Base-by-base conservation (phyloP, 768 basidiomycete species). In the Butyriboletus loyo region DNA sequence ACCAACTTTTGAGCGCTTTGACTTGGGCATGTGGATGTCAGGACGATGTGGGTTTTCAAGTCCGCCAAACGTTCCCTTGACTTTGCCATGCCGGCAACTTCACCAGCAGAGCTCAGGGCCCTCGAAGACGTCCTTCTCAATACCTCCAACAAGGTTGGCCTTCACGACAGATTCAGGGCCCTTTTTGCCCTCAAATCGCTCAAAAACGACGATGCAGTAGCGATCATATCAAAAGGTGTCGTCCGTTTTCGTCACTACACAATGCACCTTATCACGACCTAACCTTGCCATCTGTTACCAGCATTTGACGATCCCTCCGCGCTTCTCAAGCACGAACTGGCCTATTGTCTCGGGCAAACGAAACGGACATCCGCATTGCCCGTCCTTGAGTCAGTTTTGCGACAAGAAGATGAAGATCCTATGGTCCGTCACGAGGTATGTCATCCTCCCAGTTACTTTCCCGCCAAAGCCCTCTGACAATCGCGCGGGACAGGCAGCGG, bases 341-440 rank as follows among this genome's bases (percentile, higher is more conserved):
- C 97, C 1, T 99, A 98, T 68, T 95, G 93, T 63, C 80, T 99
- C 4, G 97, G 97, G 0, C 97, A 99, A 72, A 88, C 95, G 72
- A 86, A 86, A 60, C 79, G 79, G 30, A 62, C 74, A 0, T 75
- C 77, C 3, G 97, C 96, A 0, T 75, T 98, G 11, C 86, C 92
- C 7, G 78, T 80, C 17, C 82, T 99, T 5, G 87, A 91, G 66
- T 70, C 74, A 3, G 89, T 95, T 5, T 78, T 99, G 34, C 75
- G 80, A 56, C 77, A 93, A 64, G 65, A 68, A 36, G 64, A 75
- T 17, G 87, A 95, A 66, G 89, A 96, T 68, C 86, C 92, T 0
- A 99, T 99, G 97, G 97, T 98, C 55, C 78, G 97, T 49, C 97
- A 99, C 73, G 97, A 99, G 81, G 92, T 90, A 59, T 53, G 76